A percentile compares a stretch with the other conserved stretches of the same genome.
phyloP scores from a whole-genome alignment of 805 yeast genomes.

The Pichia cabralensis region DNA sequence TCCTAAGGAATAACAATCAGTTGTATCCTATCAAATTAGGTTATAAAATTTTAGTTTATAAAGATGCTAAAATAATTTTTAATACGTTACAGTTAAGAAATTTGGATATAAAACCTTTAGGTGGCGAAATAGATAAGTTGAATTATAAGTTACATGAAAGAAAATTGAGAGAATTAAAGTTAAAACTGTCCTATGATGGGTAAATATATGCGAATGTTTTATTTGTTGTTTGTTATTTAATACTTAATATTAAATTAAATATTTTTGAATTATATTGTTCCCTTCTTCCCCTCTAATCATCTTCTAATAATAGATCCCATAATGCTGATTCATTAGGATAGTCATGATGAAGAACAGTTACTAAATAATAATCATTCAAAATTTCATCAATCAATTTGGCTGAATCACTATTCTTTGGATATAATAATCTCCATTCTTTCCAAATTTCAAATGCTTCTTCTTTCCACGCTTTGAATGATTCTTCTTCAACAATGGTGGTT shows the following conservation, averaged over 20 bases:
- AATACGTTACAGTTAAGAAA: constrained; percentile 33
- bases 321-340: constrained; percentile 61
- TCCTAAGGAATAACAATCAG: constrained; percentile 25
- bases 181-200: constrained; percentile 17
- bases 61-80: constrained; percentile 36
- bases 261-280: no score
- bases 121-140: constrained; percentile 22
- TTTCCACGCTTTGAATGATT: constrained; percentile 91
- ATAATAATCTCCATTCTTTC: constrained; percentile 85
- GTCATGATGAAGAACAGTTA: constrained; percentile 84
- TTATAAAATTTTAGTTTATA: constrained; percentile 41
- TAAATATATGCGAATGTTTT: no score
- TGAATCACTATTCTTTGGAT: constrained; percentile 47
- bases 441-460: constrained; percentile 91
- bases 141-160: constrained; percentile 21
- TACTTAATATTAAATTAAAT: no score
- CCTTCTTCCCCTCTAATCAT: no score
- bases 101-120: constrained; percentile 16
- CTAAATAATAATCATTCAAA: constrained; percentile 56
- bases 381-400: constrained; percentile 51
- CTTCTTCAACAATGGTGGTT: constrained; percentile 86
- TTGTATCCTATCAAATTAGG: constrained; percentile 41
- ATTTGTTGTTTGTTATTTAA: no score
- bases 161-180: constrained; percentile 30
- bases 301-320: constrained; percentile 54